These are phyloP conservation scores for Gracilariopsis chorda DNA, from an alignment of 23 red algal species.

Conservation along the genomic window DNA sequence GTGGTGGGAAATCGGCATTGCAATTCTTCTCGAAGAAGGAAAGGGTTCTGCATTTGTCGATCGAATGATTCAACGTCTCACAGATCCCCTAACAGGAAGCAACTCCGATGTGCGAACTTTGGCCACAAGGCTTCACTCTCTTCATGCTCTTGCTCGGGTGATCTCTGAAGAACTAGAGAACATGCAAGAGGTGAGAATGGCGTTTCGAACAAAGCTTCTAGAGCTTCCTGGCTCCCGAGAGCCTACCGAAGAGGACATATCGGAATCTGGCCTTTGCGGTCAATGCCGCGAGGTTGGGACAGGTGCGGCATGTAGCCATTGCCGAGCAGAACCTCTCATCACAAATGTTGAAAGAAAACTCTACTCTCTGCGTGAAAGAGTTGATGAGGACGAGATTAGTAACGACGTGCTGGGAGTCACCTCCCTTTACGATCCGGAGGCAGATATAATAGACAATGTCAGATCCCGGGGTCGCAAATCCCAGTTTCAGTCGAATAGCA, in stretches of 20 bases:
- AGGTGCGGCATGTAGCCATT: slow-evolving; percentile 25
- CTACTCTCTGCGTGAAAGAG: not conserved
- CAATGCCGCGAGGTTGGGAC: slow-evolving; percentile 34
- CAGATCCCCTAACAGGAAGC: not conserved
- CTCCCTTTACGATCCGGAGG: not conserved
- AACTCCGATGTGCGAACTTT: not conserved
- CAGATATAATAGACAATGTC: not conserved
- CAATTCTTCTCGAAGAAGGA: slow-evolving; percentile 14
- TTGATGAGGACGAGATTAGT: not conserved
- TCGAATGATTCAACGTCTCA: slow-evolving; percentile 1
- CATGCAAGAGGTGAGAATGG: not conserved
- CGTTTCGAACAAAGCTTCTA: not conserved
- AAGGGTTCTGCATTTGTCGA: not conserved
- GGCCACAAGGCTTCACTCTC: not conserved
- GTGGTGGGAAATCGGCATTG: slow-evolving; percentile 13
- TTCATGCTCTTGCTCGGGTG: slow-evolving; percentile 6
- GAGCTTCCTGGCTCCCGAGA: slow-evolving; percentile 14
- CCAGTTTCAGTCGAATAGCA: slow-evolving; percentile 2
- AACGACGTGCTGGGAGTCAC: not conserved
- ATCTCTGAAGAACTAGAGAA: not conserved
- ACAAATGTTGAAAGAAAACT: slow-evolving; percentile 23
- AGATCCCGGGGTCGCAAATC: not conserved
- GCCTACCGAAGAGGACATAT: slow-evolving; percentile 15
- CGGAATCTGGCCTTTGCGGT: slow-evolving; percentile 28
- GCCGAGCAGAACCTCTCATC: slow-evolving; percentile 23